These are phyloP conservation scores for Apiospora sp. DNA, from an alignment of 2,329 filamentous ascomycete species.

Conservation along the genomic window DNA sequence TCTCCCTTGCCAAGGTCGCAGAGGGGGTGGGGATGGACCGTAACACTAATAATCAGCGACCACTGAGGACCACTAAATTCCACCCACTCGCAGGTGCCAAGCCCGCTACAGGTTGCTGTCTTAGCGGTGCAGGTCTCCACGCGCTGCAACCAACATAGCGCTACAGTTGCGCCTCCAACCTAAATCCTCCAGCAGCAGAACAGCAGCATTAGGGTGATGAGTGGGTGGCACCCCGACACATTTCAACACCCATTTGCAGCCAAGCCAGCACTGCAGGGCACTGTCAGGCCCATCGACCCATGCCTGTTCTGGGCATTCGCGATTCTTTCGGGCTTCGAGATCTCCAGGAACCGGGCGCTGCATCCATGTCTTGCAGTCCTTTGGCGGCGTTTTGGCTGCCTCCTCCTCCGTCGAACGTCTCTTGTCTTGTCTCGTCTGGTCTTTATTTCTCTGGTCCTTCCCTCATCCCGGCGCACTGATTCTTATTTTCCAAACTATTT, in stretches of 20 bases:
- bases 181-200: neutral
- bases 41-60: neutral
- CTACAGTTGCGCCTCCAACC: constrained; percentile 4
- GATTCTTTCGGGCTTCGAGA: constrained; percentile 13
- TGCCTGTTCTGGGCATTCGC: neutral
- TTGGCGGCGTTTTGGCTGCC: neutral
- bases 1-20: constrained; percentile 8
- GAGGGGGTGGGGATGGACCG: neutral
- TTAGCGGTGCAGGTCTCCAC: neutral
- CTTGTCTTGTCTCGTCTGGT: neutral
- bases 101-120: constrained; percentile 6
- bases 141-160: no score
- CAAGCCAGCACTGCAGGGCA: neutral
- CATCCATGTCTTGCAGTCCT: constrained; percentile 3
- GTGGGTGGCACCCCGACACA: constrained; percentile 3
- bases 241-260: neutral
- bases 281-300: neutral
- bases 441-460: neutral
- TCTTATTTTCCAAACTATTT: constrained; percentile 8
- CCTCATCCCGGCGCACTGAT: neutral
- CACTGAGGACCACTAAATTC: neutral
- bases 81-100: neutral
- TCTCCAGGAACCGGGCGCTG: constrained; percentile 20
- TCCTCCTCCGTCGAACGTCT: neutral
- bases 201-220: neutral